Percentiles rank a stretch among this genome's conserved stretches.
These are phyloP conservation scores for Arthrobotrys musiformis DNA, from an alignment of 2,329 filamentous ascomycete genomes.

Conservation along the genomic window DNA sequence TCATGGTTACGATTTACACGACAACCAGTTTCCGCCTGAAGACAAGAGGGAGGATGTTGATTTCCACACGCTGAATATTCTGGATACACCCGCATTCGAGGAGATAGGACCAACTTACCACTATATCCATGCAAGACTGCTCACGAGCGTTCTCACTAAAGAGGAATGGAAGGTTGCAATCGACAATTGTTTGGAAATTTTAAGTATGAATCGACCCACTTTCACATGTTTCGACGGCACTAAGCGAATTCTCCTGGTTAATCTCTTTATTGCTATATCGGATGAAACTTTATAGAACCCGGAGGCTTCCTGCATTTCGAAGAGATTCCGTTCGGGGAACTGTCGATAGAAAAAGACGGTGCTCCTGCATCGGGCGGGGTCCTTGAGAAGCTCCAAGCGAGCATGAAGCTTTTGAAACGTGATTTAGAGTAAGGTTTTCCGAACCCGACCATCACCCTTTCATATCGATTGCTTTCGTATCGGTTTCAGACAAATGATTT, in stretches of 20 bases:
- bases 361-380: conserved; percentile 24
- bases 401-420: conserved; percentile 30
- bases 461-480: neutral
- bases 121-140: conserved; percentile 36
- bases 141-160: conserved; percentile 27
- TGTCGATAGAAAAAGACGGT: conserved; percentile 33
- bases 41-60: conserved; percentile 27
- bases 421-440: conserved; percentile 41
- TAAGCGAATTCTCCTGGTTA: neutral
- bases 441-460: neutral
- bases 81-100: conserved; percentile 28
- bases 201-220: conserved; percentile 12
- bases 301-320: conserved; percentile 45
- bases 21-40: conserved; percentile 41
- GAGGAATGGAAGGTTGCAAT: conserved; percentile 42
- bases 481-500: conserved; percentile 18
- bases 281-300: conserved; percentile 15
- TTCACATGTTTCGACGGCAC: neutral
- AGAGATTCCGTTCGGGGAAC: conserved; percentile 39
- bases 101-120: conserved; percentile 25
- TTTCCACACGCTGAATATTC: conserved; percentile 24
- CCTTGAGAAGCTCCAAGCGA: conserved; percentile 44
- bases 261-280: neutral
- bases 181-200: conserved; percentile 31
- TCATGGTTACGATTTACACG: conserved; percentile 36